Base-by-base conservation (phyloP, 192 early-diverging fungal species). In the Backusella psychrophila region DNA sequence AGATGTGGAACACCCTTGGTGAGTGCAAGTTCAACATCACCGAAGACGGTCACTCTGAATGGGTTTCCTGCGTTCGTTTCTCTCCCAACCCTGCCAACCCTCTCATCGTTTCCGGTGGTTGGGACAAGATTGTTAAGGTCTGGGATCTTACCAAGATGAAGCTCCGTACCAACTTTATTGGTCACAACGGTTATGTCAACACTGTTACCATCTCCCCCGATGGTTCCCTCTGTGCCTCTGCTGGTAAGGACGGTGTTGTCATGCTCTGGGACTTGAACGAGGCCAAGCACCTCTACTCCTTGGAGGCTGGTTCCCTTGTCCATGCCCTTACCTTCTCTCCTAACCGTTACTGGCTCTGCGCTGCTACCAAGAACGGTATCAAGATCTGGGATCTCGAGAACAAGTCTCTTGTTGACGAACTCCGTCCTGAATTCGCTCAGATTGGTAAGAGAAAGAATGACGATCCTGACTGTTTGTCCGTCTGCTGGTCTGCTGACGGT, bases 251-350 rank as follows among this genome's bases (percentile, higher is more conserved):
- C 89, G 95, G 96, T 83, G 90, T 98, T 88, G 94, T 94, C 82
- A 98, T 98, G 96, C 92, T 99, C 78, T 99, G 98, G 98, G 98
- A 99, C 86, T 89, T 99, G 75, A 98, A 98, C 90, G 98, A 99
- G 82, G 93, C 92, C 91, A 98, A 98, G 94, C 98, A 99, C 96
- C 91, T 99, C 84, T 98, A 99, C 95, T 96, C 96, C 71, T 89
- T 99, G 72, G 96, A 97, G 86, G 97, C 95, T 82, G 95, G 92
- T 74, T 93, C 94, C 86, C 87, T 91, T 83, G 96, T 99, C 94
- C 95, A 99, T 91, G 92, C 97, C 77, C 90, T 99, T 69, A 92
- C 93, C 80, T 99, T 99, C 94, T 98, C 96, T 80, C 98, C 98
- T 84, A 98, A 99, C 95, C 91, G 97, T 74, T 99, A 99, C 96